Evolutionary conservation across 148 eudicot species (phyloP).

Genomic region (Vaccinium macrocarpon): DNA sequence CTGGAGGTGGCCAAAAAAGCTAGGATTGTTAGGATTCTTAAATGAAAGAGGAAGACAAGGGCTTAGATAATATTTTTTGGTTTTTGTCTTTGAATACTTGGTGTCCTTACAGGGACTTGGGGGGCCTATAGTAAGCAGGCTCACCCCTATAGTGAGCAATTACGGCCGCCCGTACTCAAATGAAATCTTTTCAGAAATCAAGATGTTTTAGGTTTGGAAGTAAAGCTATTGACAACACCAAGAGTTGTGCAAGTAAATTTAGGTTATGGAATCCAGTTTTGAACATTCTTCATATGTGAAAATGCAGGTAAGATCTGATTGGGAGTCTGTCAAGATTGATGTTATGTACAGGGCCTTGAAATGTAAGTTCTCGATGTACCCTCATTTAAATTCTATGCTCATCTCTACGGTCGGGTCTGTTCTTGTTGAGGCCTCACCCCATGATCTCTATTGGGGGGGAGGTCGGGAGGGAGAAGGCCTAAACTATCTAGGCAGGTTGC

Average conservation of each 20-base stretch:
- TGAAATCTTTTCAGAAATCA: not conserved
- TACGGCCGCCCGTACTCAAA: too few species aligned
- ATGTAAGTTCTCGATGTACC: constrained; percentile 81
- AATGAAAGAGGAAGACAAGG: not conserved
- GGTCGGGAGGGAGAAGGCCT: constrained; percentile 99
- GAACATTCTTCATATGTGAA: not conserved
- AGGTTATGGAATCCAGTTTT: not conserved
- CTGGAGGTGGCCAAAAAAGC: not conserved
- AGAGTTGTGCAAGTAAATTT: not conserved
- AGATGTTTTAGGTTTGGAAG: not conserved
- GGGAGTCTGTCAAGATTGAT: constrained; percentile 76
- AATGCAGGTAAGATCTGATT: constrained; percentile 75
- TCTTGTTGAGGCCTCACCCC: constrained; percentile 94
- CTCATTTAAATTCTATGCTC: constrained; percentile 74
- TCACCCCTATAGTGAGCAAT: too few species aligned
- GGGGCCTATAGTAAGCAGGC: too few species aligned
- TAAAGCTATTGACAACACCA: not conserved
- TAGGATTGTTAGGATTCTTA: not conserved
- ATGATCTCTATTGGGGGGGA: constrained; percentile 97
- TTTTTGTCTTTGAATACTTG: not conserved
- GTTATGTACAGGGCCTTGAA: constrained; percentile 83
- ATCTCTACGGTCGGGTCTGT: constrained; percentile 68
- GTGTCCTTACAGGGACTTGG: not conserved
- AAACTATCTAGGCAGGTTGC: constrained; percentile 85
- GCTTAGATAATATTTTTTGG: not conserved